These are phyloP conservation scores for Noccaea caerulescens DNA, from an alignment of 345 rosid species.

Conservation along the genomic window DNA sequence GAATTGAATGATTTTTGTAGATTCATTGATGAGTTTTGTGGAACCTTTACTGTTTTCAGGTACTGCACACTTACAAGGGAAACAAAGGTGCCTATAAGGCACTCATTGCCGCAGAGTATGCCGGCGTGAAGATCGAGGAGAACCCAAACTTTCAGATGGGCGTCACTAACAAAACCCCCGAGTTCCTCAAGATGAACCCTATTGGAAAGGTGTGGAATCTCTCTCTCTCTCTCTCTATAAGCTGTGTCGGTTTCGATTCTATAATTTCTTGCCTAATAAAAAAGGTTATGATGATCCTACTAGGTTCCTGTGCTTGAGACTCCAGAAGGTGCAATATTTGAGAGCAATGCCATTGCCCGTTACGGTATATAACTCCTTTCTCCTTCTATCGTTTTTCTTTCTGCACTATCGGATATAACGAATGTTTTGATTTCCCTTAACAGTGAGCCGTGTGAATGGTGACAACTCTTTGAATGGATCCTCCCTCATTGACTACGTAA, in stretches of 20 bases:
- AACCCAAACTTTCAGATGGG: slow-evolving; percentile 77
- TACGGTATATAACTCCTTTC: slow-evolving; percentile 60
- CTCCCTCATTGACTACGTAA: slow-evolving; percentile 74
- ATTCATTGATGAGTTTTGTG: neutral
- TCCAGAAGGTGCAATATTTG: slow-evolving; percentile 82
- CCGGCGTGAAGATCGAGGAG: slow-evolving; percentile 67
- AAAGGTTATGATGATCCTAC: neutral
- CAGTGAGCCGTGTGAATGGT: slow-evolving; percentile 75
- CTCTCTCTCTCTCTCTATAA: neutral
- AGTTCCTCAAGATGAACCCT: slow-evolving; percentile 91
- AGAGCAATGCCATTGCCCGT: slow-evolving; percentile 97
- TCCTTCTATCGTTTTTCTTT: neutral
- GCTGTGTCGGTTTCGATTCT: neutral
- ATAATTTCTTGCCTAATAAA: neutral
- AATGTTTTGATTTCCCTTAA: slow-evolving; percentile 21
- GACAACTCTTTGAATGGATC: slow-evolving; percentile 69
- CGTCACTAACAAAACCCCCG: slow-evolving; percentile 81
- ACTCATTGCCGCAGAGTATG: slow-evolving; percentile 88
- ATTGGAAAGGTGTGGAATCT: slow-evolving; percentile 73
- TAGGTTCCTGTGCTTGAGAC: slow-evolving; percentile 97
- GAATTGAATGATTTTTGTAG: neutral
- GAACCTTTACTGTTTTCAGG: slow-evolving; percentile 44
- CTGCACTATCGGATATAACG: neutral
- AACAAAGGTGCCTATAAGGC: slow-evolving; percentile 78
- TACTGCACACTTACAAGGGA: slow-evolving; percentile 57